Conservation (phyloP, 371 early-diverging fungal species). For the Mucor sp. region DNA sequence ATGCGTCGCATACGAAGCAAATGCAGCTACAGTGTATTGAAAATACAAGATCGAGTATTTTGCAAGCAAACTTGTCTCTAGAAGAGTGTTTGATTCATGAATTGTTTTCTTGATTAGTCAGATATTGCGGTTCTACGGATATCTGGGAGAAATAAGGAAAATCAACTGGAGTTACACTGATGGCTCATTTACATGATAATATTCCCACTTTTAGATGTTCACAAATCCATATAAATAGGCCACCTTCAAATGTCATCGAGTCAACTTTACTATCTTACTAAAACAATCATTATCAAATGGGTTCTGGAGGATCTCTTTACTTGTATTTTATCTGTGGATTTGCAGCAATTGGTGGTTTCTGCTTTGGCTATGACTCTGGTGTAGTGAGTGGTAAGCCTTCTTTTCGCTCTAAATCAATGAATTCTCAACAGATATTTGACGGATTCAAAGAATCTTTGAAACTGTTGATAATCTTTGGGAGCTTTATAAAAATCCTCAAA, state of each 20-base stretch:
- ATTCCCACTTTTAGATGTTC: background rate
- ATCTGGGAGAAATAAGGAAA: background rate
- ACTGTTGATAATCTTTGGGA: background rate
- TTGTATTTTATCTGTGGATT: constrained; percentile 23
- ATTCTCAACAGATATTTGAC: background rate
- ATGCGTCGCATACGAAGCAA: background rate
- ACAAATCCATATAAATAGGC: background rate
- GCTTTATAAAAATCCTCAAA: background rate
- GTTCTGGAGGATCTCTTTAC: background rate
- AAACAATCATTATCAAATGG: background rate
- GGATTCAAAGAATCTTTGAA: background rate
- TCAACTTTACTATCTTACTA: background rate
- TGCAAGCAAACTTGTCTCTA: too few relatives aligned
- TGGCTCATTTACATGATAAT: background rate
- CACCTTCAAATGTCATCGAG: background rate
- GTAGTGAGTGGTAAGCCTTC: constrained; percentile 35
- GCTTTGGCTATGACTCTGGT: constrained; percentile 61
- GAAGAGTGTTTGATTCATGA: too few relatives aligned
- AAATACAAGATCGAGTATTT: too few relatives aligned
- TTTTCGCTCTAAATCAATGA: background rate
- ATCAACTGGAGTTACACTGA: background rate
- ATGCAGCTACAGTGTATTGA: too few relatives aligned
- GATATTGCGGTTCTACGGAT: background rate
- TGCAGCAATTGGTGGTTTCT: constrained; percentile 55
- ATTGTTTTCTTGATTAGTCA: background rate